Percentiles rank a stretch among this genome's conserved stretches.
Evolutionary conservation across 2,329 filamentous ascomycete genomes (phyloP).

Genomic region (Pseudocercospora ulei): DNA sequence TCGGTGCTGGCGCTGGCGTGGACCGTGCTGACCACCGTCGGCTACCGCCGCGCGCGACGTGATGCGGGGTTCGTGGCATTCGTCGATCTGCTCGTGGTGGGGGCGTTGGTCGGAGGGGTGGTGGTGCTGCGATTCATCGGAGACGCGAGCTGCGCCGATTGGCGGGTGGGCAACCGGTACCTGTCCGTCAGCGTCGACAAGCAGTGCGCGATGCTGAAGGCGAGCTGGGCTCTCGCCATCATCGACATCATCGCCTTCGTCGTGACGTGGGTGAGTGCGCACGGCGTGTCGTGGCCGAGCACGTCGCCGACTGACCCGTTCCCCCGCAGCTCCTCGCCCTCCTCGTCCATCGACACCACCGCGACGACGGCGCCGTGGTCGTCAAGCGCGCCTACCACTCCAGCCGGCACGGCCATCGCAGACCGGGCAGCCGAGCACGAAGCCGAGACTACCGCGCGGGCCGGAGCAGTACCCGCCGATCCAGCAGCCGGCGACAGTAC

Average conservation of each 20-base stretch:
- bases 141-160: constrained; percentile 56
- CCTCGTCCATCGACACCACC: constrained; percentile 43
- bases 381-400: constrained; percentile 46
- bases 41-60: constrained; percentile 50
- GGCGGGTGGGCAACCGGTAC: constrained; percentile 38
- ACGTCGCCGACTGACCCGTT: constrained; percentile 4
- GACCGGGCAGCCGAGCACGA: constrained; percentile 28
- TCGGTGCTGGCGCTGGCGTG: constrained; percentile 53
- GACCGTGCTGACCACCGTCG: constrained; percentile 52
- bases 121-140: constrained; percentile 50
- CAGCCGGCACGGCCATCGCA: constrained; percentile 39
- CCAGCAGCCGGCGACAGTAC: constrained; percentile 28
- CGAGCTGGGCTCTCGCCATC: constrained; percentile 77
- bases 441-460: constrained; percentile 29
- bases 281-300: neutral
- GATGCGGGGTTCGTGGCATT: constrained; percentile 52
- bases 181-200: constrained; percentile 49
- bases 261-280: constrained; percentile 53
- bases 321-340: constrained; percentile 50
- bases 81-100: constrained; percentile 53
- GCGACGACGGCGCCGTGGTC: constrained; percentile 43
- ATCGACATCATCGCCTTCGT: constrained; percentile 78
- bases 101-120: constrained; percentile 53
- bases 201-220: constrained; percentile 85
- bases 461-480: constrained; percentile 24